A percentile compares a stretch with the other conserved stretches of the same genome.
phyloP scores from a whole-genome alignment of 768 basidiomycete genomes.

The Omphalotus guepiniiformis region DNA sequence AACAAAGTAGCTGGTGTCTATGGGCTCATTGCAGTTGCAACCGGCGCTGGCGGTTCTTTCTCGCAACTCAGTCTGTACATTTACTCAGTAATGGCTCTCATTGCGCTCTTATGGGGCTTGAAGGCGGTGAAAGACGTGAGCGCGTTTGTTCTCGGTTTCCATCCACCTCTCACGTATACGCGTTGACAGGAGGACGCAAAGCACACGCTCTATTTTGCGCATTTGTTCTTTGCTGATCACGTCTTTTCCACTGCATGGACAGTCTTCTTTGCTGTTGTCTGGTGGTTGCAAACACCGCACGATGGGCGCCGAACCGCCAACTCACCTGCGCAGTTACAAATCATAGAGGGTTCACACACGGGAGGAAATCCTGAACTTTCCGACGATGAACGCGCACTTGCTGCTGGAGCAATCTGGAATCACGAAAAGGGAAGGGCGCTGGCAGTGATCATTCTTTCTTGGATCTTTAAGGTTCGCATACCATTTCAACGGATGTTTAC shows the following conservation, averaged over 20 bases:
- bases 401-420: conserved; percentile 84
- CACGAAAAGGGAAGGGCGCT: conserved; percentile 83
- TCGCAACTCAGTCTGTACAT: conserved; percentile 90
- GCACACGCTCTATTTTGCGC: conserved; percentile 83
- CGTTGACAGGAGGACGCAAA: conserved; percentile 79
- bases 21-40: conserved; percentile 87
- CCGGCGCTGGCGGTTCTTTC: conserved; percentile 90
- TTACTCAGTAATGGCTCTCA: conserved; percentile 82
- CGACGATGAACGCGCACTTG: conserved; percentile 58
- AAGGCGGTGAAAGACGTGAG: conserved; percentile 81
- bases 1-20: conserved; percentile 99
- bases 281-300: conserved; percentile 92
- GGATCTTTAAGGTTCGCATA: conserved; percentile 77
- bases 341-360: conserved; percentile 60
- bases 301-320: conserved; percentile 80
- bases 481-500: neutral
- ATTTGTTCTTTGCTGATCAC: conserved; percentile 91
- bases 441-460: conserved; percentile 73
- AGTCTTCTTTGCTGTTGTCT: conserved; percentile 82
- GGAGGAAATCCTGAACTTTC: conserved; percentile 49
- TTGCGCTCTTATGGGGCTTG: conserved; percentile 83
- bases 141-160: conserved; percentile 13
- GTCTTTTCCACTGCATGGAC: conserved; percentile 88
- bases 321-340: conserved; percentile 83
- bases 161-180: conserved; percentile 13